Evolutionary conservation across 2,329 filamentous ascomycete genomes (phyloP).

Genomic region (Apiospora arundinis): DNA sequence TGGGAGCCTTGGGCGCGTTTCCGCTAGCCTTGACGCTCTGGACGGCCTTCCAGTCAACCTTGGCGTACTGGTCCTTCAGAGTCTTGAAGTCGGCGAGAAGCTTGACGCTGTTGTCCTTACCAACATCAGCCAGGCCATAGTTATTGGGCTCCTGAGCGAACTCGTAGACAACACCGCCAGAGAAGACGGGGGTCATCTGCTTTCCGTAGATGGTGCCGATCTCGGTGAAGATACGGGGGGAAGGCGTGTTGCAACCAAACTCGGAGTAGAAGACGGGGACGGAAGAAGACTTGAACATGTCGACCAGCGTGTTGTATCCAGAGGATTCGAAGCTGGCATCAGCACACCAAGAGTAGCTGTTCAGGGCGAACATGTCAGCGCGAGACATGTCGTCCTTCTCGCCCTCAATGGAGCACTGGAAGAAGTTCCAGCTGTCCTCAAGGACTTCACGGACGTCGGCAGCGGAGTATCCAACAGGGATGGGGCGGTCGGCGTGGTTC

Average conservation of each 20-base stretch:
- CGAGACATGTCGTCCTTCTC: conserved; percentile 65
- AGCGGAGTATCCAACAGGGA: conserved; percentile 82
- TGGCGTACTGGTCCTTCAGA: conserved; percentile 76
- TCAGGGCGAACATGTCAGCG: conserved; percentile 78
- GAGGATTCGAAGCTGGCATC: conserved; percentile 67
- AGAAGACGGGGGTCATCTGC: conserved; percentile 72
- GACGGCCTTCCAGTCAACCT: conserved; percentile 74
- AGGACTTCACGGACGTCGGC: conserved; percentile 78
- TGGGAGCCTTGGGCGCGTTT: conserved; percentile 59
- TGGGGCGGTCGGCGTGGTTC: conserved; percentile 69
- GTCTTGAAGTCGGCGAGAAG: conserved; percentile 73
- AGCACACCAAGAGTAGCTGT: conserved; percentile 78
- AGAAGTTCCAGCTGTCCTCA: conserved; percentile 77
- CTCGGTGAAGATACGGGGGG: conserved; percentile 79
- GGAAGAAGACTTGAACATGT: conserved; percentile 68
- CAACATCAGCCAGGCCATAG: conserved; percentile 68
- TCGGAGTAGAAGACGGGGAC: conserved; percentile 86
- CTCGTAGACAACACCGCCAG: conserved; percentile 83
- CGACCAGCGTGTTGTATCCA: conserved; percentile 67
- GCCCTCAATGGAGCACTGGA: conserved; percentile 68
- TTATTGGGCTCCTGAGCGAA: conserved; percentile 74
- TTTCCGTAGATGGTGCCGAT: conserved; percentile 73
- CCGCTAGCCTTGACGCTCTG: conserved; percentile 66
- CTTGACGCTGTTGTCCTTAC: conserved; percentile 59
- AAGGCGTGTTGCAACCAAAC: conserved; percentile 76